Evolutionary conservation across 495 filamentous ascomycete species (phyloP).

Genomic region (Xylaria curta): DNA sequence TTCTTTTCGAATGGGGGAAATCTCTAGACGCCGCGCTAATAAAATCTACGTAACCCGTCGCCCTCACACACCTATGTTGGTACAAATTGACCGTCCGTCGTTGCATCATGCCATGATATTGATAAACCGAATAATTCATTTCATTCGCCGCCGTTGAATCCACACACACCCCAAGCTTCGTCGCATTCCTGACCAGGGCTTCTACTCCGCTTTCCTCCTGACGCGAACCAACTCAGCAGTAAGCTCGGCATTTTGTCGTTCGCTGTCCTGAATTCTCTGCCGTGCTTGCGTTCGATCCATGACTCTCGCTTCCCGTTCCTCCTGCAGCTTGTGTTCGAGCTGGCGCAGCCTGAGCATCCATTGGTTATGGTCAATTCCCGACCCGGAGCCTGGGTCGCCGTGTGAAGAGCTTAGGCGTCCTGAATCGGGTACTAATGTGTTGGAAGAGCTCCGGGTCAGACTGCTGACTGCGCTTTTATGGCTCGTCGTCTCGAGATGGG

Average conservation of each 20-base stretch:
- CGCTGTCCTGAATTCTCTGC: constrained; percentile 82
- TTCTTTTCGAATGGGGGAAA: not conserved
- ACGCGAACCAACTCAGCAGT: constrained; percentile 38
- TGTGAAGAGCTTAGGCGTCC: constrained; percentile 36
- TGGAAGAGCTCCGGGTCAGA: constrained; percentile 40
- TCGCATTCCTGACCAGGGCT: constrained; percentile 16
- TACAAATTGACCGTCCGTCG: not conserved
- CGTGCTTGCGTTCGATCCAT: constrained; percentile 83
- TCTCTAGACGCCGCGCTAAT: constrained; percentile 19
- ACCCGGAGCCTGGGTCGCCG: constrained; percentile 30
- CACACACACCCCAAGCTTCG: constrained; percentile 14
- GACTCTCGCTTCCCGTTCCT: constrained; percentile 85
- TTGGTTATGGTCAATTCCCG: constrained; percentile 64
- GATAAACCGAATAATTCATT: not conserved
- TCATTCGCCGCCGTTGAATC: constrained; percentile 7
- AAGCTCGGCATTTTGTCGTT: constrained; percentile 77
- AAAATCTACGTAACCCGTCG: constrained; percentile 7
- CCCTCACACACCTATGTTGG: not conserved
- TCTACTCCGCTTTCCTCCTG: constrained; percentile 37
- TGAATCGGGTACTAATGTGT: constrained; percentile 31
- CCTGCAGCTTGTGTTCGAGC: constrained; percentile 85
- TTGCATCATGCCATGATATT: constrained; percentile 1
- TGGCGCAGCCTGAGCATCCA: constrained; percentile 88
- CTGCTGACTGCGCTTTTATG: constrained; percentile 41
- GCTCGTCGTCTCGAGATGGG: constrained; percentile 32